A percentile compares a stretch with the other conserved stretches of the same genome.
phyloP scores from a whole-genome alignment of 2,329 filamentous ascomycete genomes.

The Colletotrichum sidae region DNA sequence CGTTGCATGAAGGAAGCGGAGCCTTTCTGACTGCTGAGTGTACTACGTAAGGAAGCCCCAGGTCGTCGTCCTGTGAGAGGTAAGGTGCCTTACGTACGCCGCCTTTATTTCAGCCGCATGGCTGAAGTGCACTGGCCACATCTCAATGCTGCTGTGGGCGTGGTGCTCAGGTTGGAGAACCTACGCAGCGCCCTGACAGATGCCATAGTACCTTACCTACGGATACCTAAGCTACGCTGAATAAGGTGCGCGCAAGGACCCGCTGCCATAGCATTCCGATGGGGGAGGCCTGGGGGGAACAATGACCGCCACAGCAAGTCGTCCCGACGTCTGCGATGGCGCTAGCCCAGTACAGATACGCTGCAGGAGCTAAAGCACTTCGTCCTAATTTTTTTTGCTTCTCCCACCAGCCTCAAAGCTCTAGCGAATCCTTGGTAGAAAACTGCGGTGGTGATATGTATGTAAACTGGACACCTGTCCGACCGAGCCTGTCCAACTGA shows the following conservation, averaged over 20 bases:
- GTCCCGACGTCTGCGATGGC: slow-evolving; percentile 1
- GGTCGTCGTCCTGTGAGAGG: slow-evolving; percentile 9
- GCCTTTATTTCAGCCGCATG: slow-evolving; percentile 23
- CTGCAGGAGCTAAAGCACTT: slow-evolving; percentile 3
- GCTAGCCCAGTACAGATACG: slow-evolving; percentile 12
- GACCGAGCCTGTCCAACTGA: slow-evolving; percentile 6
- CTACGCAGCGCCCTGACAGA: background rate
- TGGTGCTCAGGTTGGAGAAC: background rate
- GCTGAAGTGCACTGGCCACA: slow-evolving; percentile 25
- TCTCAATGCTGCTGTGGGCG: slow-evolving; percentile 11
- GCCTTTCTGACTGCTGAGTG: background rate
- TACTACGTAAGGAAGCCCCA: background rate
- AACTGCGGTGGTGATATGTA: background rate
- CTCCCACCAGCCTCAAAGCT: background rate
- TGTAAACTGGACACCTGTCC: slow-evolving; percentile 8
- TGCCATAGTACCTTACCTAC: background rate
- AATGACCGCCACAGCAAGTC: slow-evolving; percentile 23
- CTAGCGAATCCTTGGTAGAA: too few species aligned
- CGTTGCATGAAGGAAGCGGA: slow-evolving; percentile 13
- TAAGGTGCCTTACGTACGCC: slow-evolving; percentile 5
- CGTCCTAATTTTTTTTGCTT: background rate
- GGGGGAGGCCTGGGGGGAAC: slow-evolving; percentile 5
- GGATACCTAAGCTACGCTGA: too few species aligned
- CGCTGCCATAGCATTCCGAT: slow-evolving; percentile 2
- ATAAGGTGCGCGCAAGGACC: too few species aligned